phyloP scores from a whole-genome alignment of 225 moss, liverwort and hornwort species.

The Sphagnum contortum region DNA sequence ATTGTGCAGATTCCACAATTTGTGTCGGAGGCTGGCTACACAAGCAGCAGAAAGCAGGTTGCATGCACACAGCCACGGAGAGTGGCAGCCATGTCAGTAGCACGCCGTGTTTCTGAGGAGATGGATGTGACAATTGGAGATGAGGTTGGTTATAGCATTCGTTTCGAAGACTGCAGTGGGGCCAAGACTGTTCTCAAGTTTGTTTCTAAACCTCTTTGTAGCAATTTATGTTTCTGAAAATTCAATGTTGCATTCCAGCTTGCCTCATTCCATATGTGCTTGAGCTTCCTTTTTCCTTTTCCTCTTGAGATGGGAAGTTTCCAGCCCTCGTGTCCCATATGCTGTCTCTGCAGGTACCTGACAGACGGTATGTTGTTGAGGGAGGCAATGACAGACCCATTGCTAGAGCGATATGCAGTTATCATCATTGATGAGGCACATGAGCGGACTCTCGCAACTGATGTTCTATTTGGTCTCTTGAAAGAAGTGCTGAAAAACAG shows the following conservation, averaged over 20 bases:
- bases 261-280: too few relatives aligned
- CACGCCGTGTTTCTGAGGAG: slow-evolving; percentile 96
- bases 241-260: too few relatives aligned
- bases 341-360: slow-evolving; percentile 43
- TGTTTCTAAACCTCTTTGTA: background rate
- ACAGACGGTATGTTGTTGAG: slow-evolving; percentile 97
- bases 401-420: slow-evolving; percentile 87
- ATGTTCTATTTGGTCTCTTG: slow-evolving; percentile 84
- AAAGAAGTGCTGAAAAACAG: slow-evolving; percentile 92
- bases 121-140: slow-evolving; percentile 99
- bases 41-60: slow-evolving; percentile 91
- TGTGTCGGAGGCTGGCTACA: slow-evolving; percentile 98
- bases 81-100: slow-evolving; percentile 98
- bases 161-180: slow-evolving; percentile 98
- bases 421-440: slow-evolving; percentile 96
- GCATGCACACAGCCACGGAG: slow-evolving; percentile 97
- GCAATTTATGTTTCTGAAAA: too few relatives aligned
- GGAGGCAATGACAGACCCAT: slow-evolving; percentile 98
- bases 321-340: too few relatives aligned
- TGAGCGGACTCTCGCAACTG: slow-evolving; percentile 91
- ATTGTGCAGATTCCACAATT: slow-evolving; percentile 88
- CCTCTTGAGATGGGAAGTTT: too few relatives aligned
- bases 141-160: slow-evolving; percentile 98
- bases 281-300: too few relatives aligned
- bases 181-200: slow-evolving; percentile 88